A percentile compares a stretch with the other conserved stretches of the same genome.
Evolutionary conservation across 345 rosid genomes (phyloP).

Genomic region (Moricandia moricandioides): DNA sequence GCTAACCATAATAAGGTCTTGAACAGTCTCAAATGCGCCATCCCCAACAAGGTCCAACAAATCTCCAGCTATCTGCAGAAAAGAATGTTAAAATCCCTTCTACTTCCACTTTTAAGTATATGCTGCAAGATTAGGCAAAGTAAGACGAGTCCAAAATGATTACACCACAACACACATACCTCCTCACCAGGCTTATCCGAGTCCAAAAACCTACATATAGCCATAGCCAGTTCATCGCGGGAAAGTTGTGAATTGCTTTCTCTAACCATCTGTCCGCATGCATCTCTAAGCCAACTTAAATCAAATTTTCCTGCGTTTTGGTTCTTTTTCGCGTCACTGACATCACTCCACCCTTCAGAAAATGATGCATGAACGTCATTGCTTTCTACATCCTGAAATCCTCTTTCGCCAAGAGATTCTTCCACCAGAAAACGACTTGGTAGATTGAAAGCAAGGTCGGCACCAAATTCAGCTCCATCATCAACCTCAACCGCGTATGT

Average conservation of each 20-base stretch:
- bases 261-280: constrained; percentile 64
- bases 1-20: constrained; percentile 72
- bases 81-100: constrained; percentile 2
- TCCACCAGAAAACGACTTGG: constrained; percentile 83
- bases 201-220: constrained; percentile 84
- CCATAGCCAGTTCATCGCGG: constrained; percentile 88
- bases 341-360: constrained; percentile 52
- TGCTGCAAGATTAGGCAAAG: constrained; percentile 21
- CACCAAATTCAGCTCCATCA: constrained; percentile 67
- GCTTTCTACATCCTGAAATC: constrained; percentile 45
- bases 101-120: constrained; percentile 7
- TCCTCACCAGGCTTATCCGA: constrained; percentile 91
- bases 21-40: constrained; percentile 85
- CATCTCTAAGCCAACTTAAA: constrained; percentile 85
- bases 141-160: neutral
- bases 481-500: constrained; percentile 40
- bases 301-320: constrained; percentile 46
- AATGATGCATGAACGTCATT: constrained; percentile 38
- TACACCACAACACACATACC: constrained; percentile 47
- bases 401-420: constrained; percentile 50
- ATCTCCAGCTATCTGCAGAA: constrained; percentile 79
- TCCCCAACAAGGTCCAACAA: constrained; percentile 94
- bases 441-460: constrained; percentile 66
- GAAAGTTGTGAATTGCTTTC: constrained; percentile 75
- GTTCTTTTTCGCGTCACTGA: constrained; percentile 29